These are phyloP conservation scores for Talaromyces amestolkiae DNA, from an alignment of 2,329 filamentous ascomycete species.

Conservation along the genomic window DNA sequence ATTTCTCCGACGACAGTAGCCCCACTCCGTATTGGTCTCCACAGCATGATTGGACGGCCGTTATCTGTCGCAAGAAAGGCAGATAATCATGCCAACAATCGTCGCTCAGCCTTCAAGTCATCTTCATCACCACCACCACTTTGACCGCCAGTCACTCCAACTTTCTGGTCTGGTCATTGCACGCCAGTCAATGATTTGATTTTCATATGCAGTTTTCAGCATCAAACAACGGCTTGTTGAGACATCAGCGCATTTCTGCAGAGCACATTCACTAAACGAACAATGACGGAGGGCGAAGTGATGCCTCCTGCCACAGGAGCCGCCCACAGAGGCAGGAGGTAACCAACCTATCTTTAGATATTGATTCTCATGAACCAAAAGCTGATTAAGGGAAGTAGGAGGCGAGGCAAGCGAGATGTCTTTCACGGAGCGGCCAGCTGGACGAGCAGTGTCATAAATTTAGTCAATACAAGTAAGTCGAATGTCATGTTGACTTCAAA, in stretches of 20 bases:
- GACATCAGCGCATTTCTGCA: background rate
- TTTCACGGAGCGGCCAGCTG: constrained; percentile 74
- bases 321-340: constrained; percentile 31
- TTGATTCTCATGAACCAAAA: too few relatives aligned
- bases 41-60: background rate
- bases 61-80: constrained; percentile 18
- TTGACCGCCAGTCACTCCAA: background rate
- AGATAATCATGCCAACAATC: constrained; percentile 16
- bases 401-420: constrained; percentile 65
- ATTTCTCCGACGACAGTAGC: background rate
- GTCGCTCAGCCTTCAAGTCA: constrained; percentile 3
- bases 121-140: background rate
- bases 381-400: constrained; percentile 25
- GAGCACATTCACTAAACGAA: constrained; percentile 6
- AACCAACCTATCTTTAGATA: constrained; percentile 5
- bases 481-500: background rate
- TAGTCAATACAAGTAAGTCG: constrained; percentile 83
- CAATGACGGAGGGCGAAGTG: constrained; percentile 35
- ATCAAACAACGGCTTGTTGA: constrained; percentile 1
- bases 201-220: background rate
- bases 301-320: constrained; percentile 28
- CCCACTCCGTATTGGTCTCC: background rate
- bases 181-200: background rate
- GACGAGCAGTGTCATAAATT: constrained; percentile 87
- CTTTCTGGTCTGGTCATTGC: background rate